A percentile compares a stretch with the other conserved stretches of the same genome.
Evolutionary conservation across 768 basidiomycete species (phyloP).

Genomic region (Boletus rubescentipes): DNA sequence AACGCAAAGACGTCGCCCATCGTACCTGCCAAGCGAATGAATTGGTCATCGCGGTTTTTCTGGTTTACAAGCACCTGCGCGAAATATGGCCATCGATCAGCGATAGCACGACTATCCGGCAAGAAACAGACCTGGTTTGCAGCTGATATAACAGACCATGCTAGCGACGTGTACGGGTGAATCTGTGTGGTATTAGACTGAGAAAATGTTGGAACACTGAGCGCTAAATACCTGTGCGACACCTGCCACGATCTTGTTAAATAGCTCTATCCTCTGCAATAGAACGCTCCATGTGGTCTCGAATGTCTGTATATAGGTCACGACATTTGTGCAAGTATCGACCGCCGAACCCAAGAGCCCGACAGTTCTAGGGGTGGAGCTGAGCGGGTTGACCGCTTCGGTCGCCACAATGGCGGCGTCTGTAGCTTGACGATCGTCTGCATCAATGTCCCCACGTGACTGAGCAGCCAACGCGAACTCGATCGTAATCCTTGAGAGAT

Average conservation of each 20-base stretch:
- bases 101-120: no score
- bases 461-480: not conserved
- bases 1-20: not conserved
- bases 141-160: not conserved
- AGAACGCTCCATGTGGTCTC: not conserved
- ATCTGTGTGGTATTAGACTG: not conserved
- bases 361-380: not conserved
- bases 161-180: slow-evolving; percentile 4
- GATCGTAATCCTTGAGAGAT: not conserved
- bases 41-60: not conserved
- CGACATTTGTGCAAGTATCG: not conserved
- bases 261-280: not conserved
- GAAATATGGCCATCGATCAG: not conserved
- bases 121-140: not conserved
- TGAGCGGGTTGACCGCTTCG: not conserved
- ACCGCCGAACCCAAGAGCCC: not conserved
- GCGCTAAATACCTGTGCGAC: not conserved
- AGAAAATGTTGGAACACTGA: not conserved
- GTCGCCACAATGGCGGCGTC: not conserved
- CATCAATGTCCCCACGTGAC: not conserved
- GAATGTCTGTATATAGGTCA: not conserved
- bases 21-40: not conserved
- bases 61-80: not conserved
- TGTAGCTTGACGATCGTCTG: not conserved
- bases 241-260: not conserved